Evolutionary conservation across 306 rosid species (phyloP), one percentile per base, ranked within the genome.

Genomic region (Pyrus communis): DNA sequence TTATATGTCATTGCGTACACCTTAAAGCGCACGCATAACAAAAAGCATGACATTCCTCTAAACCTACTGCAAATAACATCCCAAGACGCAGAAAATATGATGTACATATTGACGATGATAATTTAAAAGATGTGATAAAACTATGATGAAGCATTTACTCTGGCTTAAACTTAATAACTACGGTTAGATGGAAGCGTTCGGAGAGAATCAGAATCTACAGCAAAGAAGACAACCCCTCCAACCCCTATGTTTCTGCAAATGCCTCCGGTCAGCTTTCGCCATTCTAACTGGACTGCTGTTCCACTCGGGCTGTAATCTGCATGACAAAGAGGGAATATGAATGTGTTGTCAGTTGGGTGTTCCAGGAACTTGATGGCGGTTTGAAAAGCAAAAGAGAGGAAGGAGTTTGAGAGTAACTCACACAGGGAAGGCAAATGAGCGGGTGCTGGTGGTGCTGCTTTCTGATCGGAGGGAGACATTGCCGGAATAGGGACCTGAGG

Each of bases 351-450:
- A 33, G 14, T 17, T 7, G 28, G 62, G 66, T 5, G 31, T 10
- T 49, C 15, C 4, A 5, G 18, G 27, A 45, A 17, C 54, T 13
- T 15, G 3, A 60, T 19, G 11, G 49, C 7, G 14, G 61, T 35
- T 31, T 19, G 69, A 27, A 12, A 31, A 78, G 31, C 25, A 71
- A 67, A 28, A 59, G 22, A 43, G 11, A 30, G 6, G n/a, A 23
- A 40, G 43, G 63, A 5, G 46, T 57, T 49, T 10, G 3, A 22
- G 12, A 1, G 31, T 17, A 2, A 82, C 80, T 33, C 84, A 92
- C 99, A 91, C 45, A 0, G 99, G 99, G 78, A 96, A 96, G 52
- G 99, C 99, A 30, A 96, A 96, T 62, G 99, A 96, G 10, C 97
- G 96, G 0, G 97, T 88, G 96, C 99, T 96, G 9, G 97, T 90